Evolutionary conservation across 2,329 filamentous ascomycete genomes (phyloP), one percentile per base, ranked within the genome.

Genomic region (Thelonectria rubi): DNA sequence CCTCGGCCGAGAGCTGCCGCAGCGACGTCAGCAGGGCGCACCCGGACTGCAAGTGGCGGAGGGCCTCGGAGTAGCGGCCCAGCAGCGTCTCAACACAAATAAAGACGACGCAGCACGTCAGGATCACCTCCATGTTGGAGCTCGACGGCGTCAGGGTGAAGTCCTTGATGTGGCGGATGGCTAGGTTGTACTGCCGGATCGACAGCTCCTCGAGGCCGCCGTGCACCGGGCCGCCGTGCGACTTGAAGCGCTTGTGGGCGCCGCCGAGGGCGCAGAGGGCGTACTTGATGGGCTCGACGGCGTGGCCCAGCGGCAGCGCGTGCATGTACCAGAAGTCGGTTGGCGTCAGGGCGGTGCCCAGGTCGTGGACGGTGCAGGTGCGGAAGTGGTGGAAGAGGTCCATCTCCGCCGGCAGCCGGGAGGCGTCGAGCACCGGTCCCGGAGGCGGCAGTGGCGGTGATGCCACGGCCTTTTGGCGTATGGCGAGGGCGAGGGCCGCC

Each of bases 61-160:
- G 46, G 7, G 69, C 60, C 14, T 70, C 68, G n/a, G 66, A 50
- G 10, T 68, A 66, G 2, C 69, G 69, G 1, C 63, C 62, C 11
- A 65, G 52, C 2, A 71, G 46, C 18, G 62, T 69, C 42, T 71
- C 69, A 10, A 71, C 64, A 20, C 63, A 67, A 21, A 70, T 68
- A n/a, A 71, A 71, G 20, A 71, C 66, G 15, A 65, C 62, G 15
- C 69, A 71, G 30, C 69, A 71, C 1, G 65, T 53, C 1, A 71
- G 54, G n/a, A 65, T 63, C 4, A 55, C 62, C 26, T 63, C 60
- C 15, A 67, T 58, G 10, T 69, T 65, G 2, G 48, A 20, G 3
- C 49, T 32, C 1, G 65, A 60, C 7, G 55, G 57, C 5, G 60
- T 59, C n/a, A 32, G 48, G 56, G 70, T 62, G 12, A 70, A 50